A percentile compares a stretch with the other conserved stretches of the same genome.
Conservation (phyloP, 2,329 filamentous ascomycete species). For the Clonostachys byssicola region DNA sequence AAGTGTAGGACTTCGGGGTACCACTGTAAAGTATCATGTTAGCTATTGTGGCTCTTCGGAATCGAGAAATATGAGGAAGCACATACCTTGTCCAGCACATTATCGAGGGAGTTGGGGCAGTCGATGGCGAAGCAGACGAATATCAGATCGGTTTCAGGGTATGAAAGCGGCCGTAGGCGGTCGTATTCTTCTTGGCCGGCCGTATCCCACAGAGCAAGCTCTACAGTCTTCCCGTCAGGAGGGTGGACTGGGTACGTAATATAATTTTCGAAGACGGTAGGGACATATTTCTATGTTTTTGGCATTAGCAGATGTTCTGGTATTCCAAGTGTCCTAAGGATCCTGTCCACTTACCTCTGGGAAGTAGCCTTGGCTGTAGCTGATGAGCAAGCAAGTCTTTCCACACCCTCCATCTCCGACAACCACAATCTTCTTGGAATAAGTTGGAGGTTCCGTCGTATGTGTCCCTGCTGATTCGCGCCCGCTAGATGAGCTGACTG, state of each 20-base stretch:
- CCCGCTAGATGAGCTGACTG: slow-evolving; percentile 70
- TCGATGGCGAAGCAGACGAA: slow-evolving; percentile 99
- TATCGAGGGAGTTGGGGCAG: slow-evolving; percentile 96
- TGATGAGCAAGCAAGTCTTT: slow-evolving; percentile 97
- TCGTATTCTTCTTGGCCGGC: slow-evolving; percentile 99
- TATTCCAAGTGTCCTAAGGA: too few species aligned
- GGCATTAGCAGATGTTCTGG: not conserved
- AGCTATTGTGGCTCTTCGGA: not conserved
- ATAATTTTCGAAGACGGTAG: slow-evolving; percentile 99
- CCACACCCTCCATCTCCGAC: slow-evolving; percentile 97
- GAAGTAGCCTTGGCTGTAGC: slow-evolving; percentile 98
- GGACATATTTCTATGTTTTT: slow-evolving; percentile 85
- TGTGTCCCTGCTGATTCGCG: slow-evolving; percentile 77
- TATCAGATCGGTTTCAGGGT: slow-evolving; percentile 94
- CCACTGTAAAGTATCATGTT: slow-evolving; percentile 60
- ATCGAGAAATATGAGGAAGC: not conserved
- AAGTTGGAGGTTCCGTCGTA: slow-evolving; percentile 84
- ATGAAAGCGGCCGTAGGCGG: slow-evolving; percentile 88
- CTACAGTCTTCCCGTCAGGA: slow-evolving; percentile 86
- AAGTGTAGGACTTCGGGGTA: slow-evolving; percentile 99
- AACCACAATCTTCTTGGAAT: slow-evolving; percentile 99
- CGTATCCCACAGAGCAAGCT: slow-evolving; percentile 97
- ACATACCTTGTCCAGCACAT: slow-evolving; percentile 95
- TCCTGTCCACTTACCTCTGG: slow-evolving; percentile 69
- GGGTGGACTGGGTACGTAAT: slow-evolving; percentile 94